These are phyloP conservation scores for Citrus cavaleriei DNA, from an alignment of 345 rosid genomes.

Conservation along the genomic window DNA sequence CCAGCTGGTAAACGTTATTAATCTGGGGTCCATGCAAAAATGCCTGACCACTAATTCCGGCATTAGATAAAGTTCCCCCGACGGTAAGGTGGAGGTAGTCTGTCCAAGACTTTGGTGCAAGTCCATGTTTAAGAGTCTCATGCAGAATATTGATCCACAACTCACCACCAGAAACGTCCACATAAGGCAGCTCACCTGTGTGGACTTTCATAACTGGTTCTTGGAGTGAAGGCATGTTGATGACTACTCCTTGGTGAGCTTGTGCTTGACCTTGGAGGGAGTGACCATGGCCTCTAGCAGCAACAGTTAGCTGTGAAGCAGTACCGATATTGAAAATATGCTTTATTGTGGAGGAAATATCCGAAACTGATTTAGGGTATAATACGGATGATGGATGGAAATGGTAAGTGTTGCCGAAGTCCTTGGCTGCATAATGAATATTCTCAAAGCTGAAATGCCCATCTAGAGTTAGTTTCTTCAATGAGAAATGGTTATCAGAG, in stretches of 20 bases:
- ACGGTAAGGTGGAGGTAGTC: slow-evolving; percentile 91
- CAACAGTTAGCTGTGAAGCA: slow-evolving; percentile 63
- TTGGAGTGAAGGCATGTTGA: slow-evolving; percentile 74
- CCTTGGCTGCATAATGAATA: slow-evolving; percentile 62
- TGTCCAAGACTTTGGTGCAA: slow-evolving; percentile 94
- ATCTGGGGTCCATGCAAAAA: slow-evolving; percentile 91
- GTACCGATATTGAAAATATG: slow-evolving; percentile 56
- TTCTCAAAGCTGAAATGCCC: slow-evolving; percentile 61
- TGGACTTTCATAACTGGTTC: slow-evolving; percentile 38
- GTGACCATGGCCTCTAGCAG: slow-evolving; percentile 95
- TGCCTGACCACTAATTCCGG: slow-evolving; percentile 96
- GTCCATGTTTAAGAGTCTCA: slow-evolving; percentile 72
- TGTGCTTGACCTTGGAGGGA: slow-evolving; percentile 94
- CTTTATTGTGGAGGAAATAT: slow-evolving; percentile 59
- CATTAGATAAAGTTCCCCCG: slow-evolving; percentile 91
- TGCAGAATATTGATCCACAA: slow-evolving; percentile 81
- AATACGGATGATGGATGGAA: slow-evolving; percentile 67
- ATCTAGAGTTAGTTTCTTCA: slow-evolving; percentile 47
- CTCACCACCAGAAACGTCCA: slow-evolving; percentile 90
- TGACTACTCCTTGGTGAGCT: slow-evolving; percentile 74
- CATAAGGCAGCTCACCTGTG: slow-evolving; percentile 50
- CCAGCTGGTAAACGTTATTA: slow-evolving; percentile 72
- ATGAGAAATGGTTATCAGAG: slow-evolving; percentile 28
- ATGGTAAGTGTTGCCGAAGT: slow-evolving; percentile 75
- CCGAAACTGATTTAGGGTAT: slow-evolving; percentile 78